These are phyloP conservation scores for Lentinula novae-zelandiae DNA, from an alignment of 1,284 basidiomycete genomes.

Conservation along the genomic window DNA sequence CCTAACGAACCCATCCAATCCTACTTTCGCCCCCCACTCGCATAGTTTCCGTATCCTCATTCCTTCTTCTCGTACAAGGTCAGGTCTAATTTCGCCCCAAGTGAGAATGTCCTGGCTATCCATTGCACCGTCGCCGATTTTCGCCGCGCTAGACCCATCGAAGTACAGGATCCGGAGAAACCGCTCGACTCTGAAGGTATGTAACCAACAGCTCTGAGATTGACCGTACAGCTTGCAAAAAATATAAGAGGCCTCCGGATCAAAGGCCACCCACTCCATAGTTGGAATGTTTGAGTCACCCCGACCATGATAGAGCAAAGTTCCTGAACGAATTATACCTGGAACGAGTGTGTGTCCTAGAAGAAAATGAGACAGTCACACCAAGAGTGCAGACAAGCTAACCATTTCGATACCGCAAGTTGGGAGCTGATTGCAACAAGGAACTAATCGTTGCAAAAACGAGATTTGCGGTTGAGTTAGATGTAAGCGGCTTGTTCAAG, in stretches of 20 bases:
- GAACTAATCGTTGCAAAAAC: not conserved
- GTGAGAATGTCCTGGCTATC: conserved; percentile 40
- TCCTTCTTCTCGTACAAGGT: conserved; percentile 21
- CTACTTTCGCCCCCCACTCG: conserved; percentile 27
- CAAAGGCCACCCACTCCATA: conserved; percentile 38
- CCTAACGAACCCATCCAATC: conserved; percentile 37
- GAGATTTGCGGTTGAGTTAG: not conserved
- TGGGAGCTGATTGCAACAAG: not conserved
- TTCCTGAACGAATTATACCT: conserved; percentile 35
- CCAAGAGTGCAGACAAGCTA: not conserved
- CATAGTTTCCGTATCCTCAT: conserved; percentile 30
- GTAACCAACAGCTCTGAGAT: conserved; percentile 28
- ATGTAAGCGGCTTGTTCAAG: not conserved
- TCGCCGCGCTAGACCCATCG: conserved; percentile 37
- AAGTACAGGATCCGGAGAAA: conserved; percentile 40
- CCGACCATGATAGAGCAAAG: conserved; percentile 38
- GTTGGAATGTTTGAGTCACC: conserved; percentile 23
- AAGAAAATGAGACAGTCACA: not conserved
- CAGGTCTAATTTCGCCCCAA: conserved; percentile 27
- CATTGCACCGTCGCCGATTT: conserved; percentile 31
- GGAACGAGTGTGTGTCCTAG: conserved; percentile 41
- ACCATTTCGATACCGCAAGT: not conserved
- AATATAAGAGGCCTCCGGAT: conserved; percentile 37
- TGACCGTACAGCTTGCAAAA: conserved; percentile 24
- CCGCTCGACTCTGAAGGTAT: conserved; percentile 31